These are phyloP conservation scores for Ciborinia camelliae DNA, from an alignment of 2,329 filamentous ascomycete species.

Conservation along the genomic window DNA sequence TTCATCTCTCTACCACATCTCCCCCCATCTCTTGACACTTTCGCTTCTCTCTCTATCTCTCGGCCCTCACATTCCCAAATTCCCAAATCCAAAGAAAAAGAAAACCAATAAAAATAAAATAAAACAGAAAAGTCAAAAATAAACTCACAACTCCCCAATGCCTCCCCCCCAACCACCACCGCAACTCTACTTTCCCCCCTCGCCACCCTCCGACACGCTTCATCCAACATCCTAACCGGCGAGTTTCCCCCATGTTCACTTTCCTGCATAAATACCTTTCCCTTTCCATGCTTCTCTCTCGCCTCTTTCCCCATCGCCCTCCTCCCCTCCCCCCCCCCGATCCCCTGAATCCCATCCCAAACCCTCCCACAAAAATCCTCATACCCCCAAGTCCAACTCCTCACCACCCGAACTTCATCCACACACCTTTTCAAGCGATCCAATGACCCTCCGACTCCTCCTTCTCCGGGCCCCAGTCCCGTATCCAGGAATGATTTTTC, in stretches of 20 bases:
- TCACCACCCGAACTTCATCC: slow-evolving; percentile 38
- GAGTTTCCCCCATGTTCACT: slow-evolving; percentile 43
- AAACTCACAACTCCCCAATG: slow-evolving; percentile 45
- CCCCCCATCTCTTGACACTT: background rate
- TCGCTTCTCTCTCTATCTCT: background rate
- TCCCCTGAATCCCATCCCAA: background rate
- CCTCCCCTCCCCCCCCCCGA: background rate
- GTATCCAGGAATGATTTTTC: too few relatives aligned
- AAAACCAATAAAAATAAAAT: background rate
- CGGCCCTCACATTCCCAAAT: background rate
- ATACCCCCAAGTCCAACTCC: slow-evolving; percentile 13
- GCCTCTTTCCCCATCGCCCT: too few relatives aligned
- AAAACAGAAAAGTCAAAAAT: background rate
- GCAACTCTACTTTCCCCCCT: slow-evolving; percentile 53
- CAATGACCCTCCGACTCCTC: too few relatives aligned
- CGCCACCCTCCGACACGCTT: slow-evolving; percentile 56
- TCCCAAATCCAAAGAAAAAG: too few relatives aligned
- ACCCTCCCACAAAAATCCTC: background rate
- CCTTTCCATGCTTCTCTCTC: background rate
- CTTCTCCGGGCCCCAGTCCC: too few relatives aligned
- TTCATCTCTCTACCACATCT: too few relatives aligned
- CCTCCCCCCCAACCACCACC: slow-evolving; percentile 61
- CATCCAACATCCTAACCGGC: slow-evolving; percentile 60
- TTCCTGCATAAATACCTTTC: slow-evolving; percentile 1
- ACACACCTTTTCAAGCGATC: slow-evolving; percentile 43